A percentile compares a stretch with the other conserved stretches of the same genome.
phyloP scores from a whole-genome alignment of 2,329 filamentous ascomycete genomes.

The Beauveria caledonica region DNA sequence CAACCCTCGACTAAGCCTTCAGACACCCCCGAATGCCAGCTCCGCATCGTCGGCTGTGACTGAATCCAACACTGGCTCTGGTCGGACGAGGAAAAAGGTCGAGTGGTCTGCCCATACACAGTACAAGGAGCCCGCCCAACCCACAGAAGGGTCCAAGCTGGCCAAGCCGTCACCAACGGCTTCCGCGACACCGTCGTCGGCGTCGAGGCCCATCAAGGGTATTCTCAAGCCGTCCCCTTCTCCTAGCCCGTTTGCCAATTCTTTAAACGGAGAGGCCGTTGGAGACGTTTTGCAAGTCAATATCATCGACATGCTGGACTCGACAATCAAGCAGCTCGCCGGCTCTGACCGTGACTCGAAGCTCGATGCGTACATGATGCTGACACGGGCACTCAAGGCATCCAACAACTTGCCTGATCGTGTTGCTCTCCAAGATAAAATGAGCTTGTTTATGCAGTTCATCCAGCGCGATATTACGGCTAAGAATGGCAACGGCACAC shows the following conservation, averaged over 20 bases:
- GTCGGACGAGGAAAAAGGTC: constrained; percentile 43
- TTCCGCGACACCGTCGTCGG: constrained; percentile 26
- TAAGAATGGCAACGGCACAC: constrained; percentile 44
- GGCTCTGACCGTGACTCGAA: constrained; percentile 63
- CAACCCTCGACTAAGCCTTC: constrained; percentile 32
- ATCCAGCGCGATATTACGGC: constrained; percentile 72
- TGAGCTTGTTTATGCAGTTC: constrained; percentile 70
- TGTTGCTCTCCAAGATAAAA: constrained; percentile 64
- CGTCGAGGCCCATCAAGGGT: constrained; percentile 45
- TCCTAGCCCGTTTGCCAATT: constrained; percentile 36
- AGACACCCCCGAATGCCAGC: constrained; percentile 45
- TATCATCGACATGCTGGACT: constrained; percentile 76
- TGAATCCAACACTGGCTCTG: constrained; percentile 35
- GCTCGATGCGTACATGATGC: constrained; percentile 77
- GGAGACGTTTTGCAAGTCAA: constrained; percentile 35
- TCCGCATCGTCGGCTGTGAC: constrained; percentile 36
- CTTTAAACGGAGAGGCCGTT: constrained; percentile 34
- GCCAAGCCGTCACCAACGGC: constrained; percentile 33
- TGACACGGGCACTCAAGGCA: constrained; percentile 66
- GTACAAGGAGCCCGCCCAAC: constrained; percentile 45
- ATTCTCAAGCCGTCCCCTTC: constrained; percentile 69
- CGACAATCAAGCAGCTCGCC: constrained; percentile 71
- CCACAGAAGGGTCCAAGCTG: constrained; percentile 29
- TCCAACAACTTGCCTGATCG: constrained; percentile 76
- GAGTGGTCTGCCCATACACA: constrained; percentile 50